Conservation (phyloP, 2,329 filamentous ascomycete genomes). For the Stagonosporopsis tanaceti region DNA sequence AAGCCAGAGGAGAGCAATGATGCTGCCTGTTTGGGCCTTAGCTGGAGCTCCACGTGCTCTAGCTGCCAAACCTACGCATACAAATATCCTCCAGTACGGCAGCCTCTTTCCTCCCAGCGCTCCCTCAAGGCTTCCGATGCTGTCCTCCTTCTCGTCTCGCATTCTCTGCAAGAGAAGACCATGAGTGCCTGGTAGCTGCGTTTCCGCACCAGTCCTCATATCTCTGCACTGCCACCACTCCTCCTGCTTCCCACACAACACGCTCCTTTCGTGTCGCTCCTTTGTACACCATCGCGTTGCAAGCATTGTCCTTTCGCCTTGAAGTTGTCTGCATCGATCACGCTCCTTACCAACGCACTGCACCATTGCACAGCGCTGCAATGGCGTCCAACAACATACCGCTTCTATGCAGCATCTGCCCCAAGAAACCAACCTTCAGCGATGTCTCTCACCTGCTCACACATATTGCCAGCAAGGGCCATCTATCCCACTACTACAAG, state of each 20-base stretch:
- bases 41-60: constrained; percentile 42
- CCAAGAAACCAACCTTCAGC: constrained; percentile 80
- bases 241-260: constrained; percentile 42
- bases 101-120: constrained; percentile 36
- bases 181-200: constrained; percentile 35
- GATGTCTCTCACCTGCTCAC: constrained; percentile 92
- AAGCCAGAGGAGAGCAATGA: constrained; percentile 69
- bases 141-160: constrained; percentile 13
- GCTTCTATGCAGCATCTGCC: constrained; percentile 83
- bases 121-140: constrained; percentile 7
- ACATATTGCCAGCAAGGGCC: constrained; percentile 91
- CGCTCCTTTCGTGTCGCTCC: constrained; percentile 49
- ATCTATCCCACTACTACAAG: constrained; percentile 84
- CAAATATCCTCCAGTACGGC: constrained; percentile 34
- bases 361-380: constrained; percentile 30
- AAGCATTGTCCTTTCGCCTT: constrained; percentile 38
- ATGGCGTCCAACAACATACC: constrained; percentile 62
- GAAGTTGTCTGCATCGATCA: constrained; percentile 27
- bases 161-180: constrained; percentile 24
- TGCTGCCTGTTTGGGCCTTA: constrained; percentile 40
- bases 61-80: constrained; percentile 38
- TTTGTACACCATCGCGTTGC: constrained; percentile 36
- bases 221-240: constrained; percentile 38
- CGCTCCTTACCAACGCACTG: constrained; percentile 35
- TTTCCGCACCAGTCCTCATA: constrained; percentile 31